Percentiles rank a stretch among this genome's conserved stretches.
These are phyloP conservation scores for Psilocybe subaeruginosa DNA, from an alignment of 768 basidiomycete species.

Conservation along the genomic window DNA sequence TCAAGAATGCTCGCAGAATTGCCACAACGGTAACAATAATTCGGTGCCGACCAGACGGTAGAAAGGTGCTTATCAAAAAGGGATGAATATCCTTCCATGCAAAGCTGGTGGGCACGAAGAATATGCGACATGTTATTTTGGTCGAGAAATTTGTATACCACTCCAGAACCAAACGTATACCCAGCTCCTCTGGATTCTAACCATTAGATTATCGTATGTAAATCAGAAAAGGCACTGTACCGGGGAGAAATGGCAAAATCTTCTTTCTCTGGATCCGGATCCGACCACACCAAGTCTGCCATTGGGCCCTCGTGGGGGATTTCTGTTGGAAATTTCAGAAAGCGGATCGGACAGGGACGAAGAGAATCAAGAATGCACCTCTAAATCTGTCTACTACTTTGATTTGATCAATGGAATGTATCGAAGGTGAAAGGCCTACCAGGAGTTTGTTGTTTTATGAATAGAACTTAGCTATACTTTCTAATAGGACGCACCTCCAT, in stretches of 20 bases:
- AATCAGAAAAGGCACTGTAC: slow-evolving; percentile 45
- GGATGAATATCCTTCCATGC: slow-evolving; percentile 99
- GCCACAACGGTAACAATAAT: slow-evolving; percentile 98
- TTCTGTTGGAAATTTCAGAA: slow-evolving; percentile 54
- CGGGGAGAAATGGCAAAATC: slow-evolving; percentile 99
- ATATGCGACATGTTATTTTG: slow-evolving; percentile 98
- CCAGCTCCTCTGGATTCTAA: slow-evolving; percentile 80
- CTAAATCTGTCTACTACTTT: slow-evolving; percentile 99
- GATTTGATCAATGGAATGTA: slow-evolving; percentile 99
- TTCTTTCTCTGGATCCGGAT: slow-evolving; percentile 99
- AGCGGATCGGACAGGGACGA: slow-evolving; percentile 13
- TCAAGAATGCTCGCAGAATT: slow-evolving; percentile 97
- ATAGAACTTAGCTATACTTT: neutral
- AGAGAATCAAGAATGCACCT: slow-evolving; percentile 50
- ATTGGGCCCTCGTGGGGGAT: slow-evolving; percentile 99
- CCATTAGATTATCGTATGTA: slow-evolving; percentile 22
- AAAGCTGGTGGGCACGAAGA: slow-evolving; percentile 96
- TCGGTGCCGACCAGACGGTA: slow-evolving; percentile 98
- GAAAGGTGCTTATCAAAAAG: slow-evolving; percentile 94
- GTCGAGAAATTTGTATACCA: slow-evolving; percentile 96
- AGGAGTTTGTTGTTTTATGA: slow-evolving; percentile 4
- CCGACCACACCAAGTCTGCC: slow-evolving; percentile 99
- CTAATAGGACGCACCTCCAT: slow-evolving; percentile 72
- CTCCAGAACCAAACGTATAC: slow-evolving; percentile 97
- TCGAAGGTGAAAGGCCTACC: slow-evolving; percentile 92